A percentile compares a stretch with the other conserved stretches of the same genome.
Evolutionary conservation across 2,329 filamentous ascomycete genomes (phyloP).

Genomic region (Colletotrichum truncatum): DNA sequence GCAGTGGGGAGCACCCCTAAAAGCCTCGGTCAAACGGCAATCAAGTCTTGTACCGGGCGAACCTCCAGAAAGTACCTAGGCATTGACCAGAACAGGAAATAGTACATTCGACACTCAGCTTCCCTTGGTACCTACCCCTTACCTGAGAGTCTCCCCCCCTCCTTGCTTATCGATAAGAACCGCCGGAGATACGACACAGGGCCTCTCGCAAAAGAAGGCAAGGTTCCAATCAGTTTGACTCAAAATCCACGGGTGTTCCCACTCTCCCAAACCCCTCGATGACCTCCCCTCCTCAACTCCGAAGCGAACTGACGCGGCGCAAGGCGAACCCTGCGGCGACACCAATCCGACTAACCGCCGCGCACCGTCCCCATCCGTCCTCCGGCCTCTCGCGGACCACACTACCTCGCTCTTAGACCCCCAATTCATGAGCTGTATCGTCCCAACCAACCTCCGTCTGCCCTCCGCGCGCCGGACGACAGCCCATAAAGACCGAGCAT

Average conservation of each 20-base stretch:
- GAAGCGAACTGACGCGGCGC: constrained; percentile 21
- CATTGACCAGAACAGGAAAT: constrained; percentile 11
- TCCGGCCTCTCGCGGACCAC: constrained; percentile 7
- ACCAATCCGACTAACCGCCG: not conserved
- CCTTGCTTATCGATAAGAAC: constrained; percentile 19
- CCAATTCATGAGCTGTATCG: constrained; percentile 15
- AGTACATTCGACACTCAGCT: too few relatives aligned
- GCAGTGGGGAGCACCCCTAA: constrained; percentile 7
- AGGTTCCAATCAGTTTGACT: constrained; percentile 15
- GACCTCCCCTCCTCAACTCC: constrained; percentile 19
- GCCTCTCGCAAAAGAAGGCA: not conserved
- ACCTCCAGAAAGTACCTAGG: not conserved
- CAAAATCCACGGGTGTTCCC: constrained; percentile 17
- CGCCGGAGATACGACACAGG: constrained; percentile 16
- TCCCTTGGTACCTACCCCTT: too few relatives aligned
- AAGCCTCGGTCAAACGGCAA: constrained; percentile 22
- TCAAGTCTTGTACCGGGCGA: not conserved
- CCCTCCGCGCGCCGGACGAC: constrained; percentile 16
- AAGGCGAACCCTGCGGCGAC: constrained; percentile 24
- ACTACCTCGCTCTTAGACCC: constrained; percentile 19
- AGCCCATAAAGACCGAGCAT: constrained; percentile 28
- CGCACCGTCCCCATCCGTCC: constrained; percentile 20
- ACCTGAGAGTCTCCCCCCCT: not conserved
- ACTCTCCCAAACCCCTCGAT: constrained; percentile 24
- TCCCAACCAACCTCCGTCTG: constrained; percentile 19